Evolutionary conservation across 2,329 filamentous ascomycete species (phyloP), one percentile per base, ranked within the genome.

Genomic region (Aspergillus eucalypticola): DNA sequence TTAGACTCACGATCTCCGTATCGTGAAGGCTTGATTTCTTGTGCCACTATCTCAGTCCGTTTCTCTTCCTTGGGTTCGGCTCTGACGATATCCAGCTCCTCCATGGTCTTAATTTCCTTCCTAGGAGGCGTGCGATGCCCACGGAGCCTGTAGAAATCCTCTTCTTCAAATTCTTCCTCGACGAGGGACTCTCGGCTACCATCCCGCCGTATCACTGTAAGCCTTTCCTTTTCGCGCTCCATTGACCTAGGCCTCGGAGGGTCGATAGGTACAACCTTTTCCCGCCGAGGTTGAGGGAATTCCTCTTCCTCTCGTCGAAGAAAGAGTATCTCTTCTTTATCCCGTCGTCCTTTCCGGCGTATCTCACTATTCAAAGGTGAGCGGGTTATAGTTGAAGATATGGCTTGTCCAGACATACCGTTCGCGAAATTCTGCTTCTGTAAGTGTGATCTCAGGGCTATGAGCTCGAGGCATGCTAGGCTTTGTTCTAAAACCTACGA

Each of bases 1-100:
- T 88, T 88, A 64, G 89, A 86, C 65, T 90, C 81, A 60, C 90
- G 83, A 53, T 91, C 88, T 56, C 89, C 92, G 75, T 92, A 93
- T 67, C 86, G 86, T 72, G 90, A 83, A 89, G 90, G 95, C 19
- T 85, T 89, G 50, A 92, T 86, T 68, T 95, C 91, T 64, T 91
- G 88, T 39, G 81, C 82, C n/a, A 83, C 89, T 51, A 90, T 90
- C 19, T 90, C 90, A 23, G 86, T 82, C 56, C 91, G 89, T 56
- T 85, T 84, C n/a, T 91, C 89, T 0, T 91, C 94, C 60, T 91
- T 91, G 0, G 91, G 90, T 1, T 91, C 91, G 41, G 96, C 88
- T 75, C 96, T 91, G 39, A 96, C 84, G 63, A 96, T 90, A 56
- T 86, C 84, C 91, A 92, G 96, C 69, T 86, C 89, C 64, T 86